Evolutionary conservation across 352 stramenopile genomes (phyloP).

Genomic region (Blastocystis sp.): DNA sequence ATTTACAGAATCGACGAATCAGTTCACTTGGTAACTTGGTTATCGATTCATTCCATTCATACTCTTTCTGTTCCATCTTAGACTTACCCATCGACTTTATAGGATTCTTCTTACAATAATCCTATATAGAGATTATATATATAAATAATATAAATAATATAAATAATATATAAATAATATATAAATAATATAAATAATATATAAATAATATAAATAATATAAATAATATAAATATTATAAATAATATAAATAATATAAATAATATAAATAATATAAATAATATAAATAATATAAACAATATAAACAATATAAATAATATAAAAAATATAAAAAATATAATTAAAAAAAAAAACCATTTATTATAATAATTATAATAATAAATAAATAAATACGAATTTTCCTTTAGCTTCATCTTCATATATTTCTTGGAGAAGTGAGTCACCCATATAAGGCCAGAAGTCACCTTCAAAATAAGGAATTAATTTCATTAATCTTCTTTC

Average conservation of each 20-base stretch:
- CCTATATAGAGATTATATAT: too few species aligned
- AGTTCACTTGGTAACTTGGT: conserved; percentile 12
- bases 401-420: conserved; percentile 11
- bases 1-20: conserved; percentile 15
- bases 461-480: conserved; percentile 18
- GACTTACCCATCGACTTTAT: not conserved
- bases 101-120: conserved; percentile 1
- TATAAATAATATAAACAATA: too few species aligned
- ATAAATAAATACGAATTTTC: not conserved
- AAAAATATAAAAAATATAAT: too few species aligned
- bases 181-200: too few species aligned
- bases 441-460: conserved; percentile 16
- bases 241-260: too few species aligned
- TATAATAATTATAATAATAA: not conserved
- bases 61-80: conserved; percentile 1
- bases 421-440: conserved; percentile 29
- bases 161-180: too few species aligned
- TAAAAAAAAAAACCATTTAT: too few species aligned
- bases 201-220: too few species aligned
- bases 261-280: too few species aligned
- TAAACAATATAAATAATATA: too few species aligned
- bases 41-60: conserved; percentile 10
- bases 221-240: too few species aligned
- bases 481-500: conserved; percentile 1
- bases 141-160: too few species aligned